phyloP scores from a whole-genome alignment of 2,329 filamentous ascomycete species.

The Neophaeococcomyces mojaviensis region DNA sequence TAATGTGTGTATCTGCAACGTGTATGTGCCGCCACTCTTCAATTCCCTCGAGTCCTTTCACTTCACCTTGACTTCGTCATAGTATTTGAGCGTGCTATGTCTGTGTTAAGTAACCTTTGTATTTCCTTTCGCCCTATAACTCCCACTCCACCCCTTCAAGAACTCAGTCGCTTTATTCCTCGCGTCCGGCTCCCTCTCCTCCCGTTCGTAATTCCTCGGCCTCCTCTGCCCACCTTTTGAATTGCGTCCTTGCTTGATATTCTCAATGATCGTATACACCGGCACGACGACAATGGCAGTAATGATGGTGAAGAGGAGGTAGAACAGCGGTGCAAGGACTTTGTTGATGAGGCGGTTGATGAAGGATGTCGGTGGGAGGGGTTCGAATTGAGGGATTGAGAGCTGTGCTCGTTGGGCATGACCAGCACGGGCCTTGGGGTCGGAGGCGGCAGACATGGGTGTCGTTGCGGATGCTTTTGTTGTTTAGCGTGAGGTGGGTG shows the following conservation, averaged over 20 bases:
- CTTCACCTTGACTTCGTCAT: too few relatives aligned
- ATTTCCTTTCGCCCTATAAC: not conserved
- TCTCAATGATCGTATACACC: slow-evolving; percentile 15
- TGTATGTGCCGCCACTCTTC: too few relatives aligned
- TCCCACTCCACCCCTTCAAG: not conserved
- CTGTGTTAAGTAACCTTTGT: too few relatives aligned
- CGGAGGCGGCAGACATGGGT: not conserved
- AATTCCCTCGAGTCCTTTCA: too few relatives aligned
- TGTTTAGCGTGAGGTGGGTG: not conserved
- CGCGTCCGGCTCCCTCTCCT: not conserved
- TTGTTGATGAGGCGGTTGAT: slow-evolving; percentile 15
- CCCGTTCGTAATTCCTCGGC: not conserved
- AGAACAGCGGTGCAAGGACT: slow-evolving; percentile 15
- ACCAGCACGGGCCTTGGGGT: not conserved
- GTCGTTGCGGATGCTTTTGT: not conserved
- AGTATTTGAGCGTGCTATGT: too few relatives aligned
- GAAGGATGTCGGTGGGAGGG: slow-evolving; percentile 12
- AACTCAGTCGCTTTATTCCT: slow-evolving; percentile 6
- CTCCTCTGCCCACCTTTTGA: not conserved
- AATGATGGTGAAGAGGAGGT: slow-evolving; percentile 15
- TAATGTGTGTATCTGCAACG: too few relatives aligned
- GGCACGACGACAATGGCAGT: slow-evolving; percentile 14
- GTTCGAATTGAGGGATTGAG: slow-evolving; percentile 14
- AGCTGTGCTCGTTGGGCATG: slow-evolving; percentile 1
- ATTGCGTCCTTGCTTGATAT: slow-evolving; percentile 13